These are phyloP conservation scores for Corynascus novoguineensis DNA, from an alignment of 495 filamentous ascomycete species.

Conservation along the genomic window DNA sequence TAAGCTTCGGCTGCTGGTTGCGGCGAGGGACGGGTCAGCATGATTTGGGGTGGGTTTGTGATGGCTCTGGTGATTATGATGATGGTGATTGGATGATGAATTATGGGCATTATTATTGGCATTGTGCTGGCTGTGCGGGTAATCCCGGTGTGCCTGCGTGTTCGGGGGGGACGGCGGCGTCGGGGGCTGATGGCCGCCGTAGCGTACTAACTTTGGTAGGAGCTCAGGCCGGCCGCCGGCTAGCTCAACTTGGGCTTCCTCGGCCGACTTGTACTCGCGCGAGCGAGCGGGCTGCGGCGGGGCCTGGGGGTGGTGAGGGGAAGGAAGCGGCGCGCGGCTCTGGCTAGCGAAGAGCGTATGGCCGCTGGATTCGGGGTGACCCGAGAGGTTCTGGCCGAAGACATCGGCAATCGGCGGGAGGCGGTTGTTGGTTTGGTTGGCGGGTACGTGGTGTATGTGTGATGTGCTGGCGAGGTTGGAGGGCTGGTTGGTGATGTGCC, in stretches of 20 bases:
- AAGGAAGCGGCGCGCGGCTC: constrained; percentile 56
- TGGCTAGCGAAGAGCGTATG: constrained; percentile 48
- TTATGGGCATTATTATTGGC: constrained; percentile 1
- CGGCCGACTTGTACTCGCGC: constrained; percentile 89
- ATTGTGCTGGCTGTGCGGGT: background rate
- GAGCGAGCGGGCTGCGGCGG: constrained; percentile 50
- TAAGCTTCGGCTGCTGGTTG: background rate
- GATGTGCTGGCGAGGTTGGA: constrained; percentile 81
- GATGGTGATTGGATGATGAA: constrained; percentile 1
- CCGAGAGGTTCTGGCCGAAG: constrained; percentile 77
- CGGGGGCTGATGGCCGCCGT: constrained; percentile 82
- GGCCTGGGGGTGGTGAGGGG: constrained; percentile 60
- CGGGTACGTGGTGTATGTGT: constrained; percentile 87
- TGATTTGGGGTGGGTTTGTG: background rate
- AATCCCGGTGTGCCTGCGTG: constrained; percentile 36
- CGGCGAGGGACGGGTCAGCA: constrained; percentile 2
- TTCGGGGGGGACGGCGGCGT: constrained; percentile 81
- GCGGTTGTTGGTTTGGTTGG: constrained; percentile 83
- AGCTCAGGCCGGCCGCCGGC: constrained; percentile 88
- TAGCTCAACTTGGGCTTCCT: constrained; percentile 86
- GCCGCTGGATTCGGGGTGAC: constrained; percentile 61
- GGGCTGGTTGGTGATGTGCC: constrained; percentile 78
- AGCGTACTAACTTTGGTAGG: constrained; percentile 88
- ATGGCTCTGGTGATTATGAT: background rate
- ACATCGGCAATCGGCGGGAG: constrained; percentile 93